Evolutionary conservation across 257 asterid genomes (phyloP).

Genomic region (Buddleja alternifolia): DNA sequence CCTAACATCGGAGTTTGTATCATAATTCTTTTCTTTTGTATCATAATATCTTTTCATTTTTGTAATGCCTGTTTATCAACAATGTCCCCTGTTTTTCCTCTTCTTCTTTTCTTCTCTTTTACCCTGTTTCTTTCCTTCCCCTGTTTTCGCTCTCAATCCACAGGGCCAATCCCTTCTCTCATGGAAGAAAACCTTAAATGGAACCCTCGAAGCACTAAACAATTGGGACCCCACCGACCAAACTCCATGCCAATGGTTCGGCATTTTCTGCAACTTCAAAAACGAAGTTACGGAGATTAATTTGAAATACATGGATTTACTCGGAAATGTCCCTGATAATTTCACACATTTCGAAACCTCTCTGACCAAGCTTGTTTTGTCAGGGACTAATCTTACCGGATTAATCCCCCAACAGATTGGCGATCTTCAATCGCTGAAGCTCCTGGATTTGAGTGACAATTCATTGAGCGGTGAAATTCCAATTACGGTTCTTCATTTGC

Average conservation of each 20-base stretch:
- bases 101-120: constrained; percentile 26
- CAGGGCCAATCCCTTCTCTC: constrained; percentile 65
- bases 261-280: constrained; percentile 54
- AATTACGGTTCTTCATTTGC: constrained; percentile 40
- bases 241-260: constrained; percentile 49
- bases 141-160: constrained; percentile 41
- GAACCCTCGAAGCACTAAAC: constrained; percentile 46
- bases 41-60: constrained; percentile 25
- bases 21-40: constrained; percentile 36
- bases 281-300: constrained; percentile 53
- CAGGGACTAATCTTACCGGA: constrained; percentile 68
- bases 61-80: constrained; percentile 46
- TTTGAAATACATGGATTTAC: constrained; percentile 59
- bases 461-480: constrained; percentile 67
- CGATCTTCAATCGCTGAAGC: constrained; percentile 38
- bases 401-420: constrained; percentile 55
- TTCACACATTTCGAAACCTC: constrained; percentile 43
- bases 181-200: constrained; percentile 62
- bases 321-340: constrained; percentile 52
- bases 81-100: constrained; percentile 38
- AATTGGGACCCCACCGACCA: constrained; percentile 57
- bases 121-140: constrained; percentile 21
- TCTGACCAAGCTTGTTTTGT: constrained; percentile 47
- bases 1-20: constrained; percentile 50
- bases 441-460: constrained; percentile 69